phyloP scores from a whole-genome alignment of 352 stramenopile genomes.

The Elongisporangium undulatum region DNA sequence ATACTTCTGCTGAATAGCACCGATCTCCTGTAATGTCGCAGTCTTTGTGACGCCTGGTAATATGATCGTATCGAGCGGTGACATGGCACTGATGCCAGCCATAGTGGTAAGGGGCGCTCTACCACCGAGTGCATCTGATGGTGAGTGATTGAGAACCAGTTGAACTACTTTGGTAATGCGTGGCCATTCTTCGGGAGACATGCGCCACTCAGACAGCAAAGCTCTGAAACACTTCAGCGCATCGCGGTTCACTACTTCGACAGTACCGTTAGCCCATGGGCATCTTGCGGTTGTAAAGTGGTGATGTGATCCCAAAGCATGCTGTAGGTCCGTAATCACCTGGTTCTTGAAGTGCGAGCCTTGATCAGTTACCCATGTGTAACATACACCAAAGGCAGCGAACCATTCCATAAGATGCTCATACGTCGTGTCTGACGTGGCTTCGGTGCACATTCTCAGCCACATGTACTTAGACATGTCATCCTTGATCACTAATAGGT shows the following conservation, averaged over 20 bases:
- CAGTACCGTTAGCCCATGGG: conserved; percentile 34
- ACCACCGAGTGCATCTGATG: conserved; percentile 12
- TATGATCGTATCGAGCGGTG: conserved; percentile 3
- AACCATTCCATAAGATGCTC: conserved; percentile 7
- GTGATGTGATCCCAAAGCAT: conserved; percentile 10
- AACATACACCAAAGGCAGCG: conserved; percentile 4
- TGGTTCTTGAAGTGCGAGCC: conserved; percentile 31
- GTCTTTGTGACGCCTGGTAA: neutral
- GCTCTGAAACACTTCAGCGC: conserved; percentile 8
- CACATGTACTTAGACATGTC: conserved; percentile 21
- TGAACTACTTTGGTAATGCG: conserved; percentile 15
- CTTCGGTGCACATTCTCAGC: conserved; percentile 9
- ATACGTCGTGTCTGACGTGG: conserved; percentile 1
- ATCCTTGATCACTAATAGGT: conserved; percentile 26
- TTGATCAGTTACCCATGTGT: conserved; percentile 20
- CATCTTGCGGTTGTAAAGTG: conserved; percentile 23
- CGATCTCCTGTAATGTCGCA: conserved; percentile 1
- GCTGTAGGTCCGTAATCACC: conserved; percentile 11
- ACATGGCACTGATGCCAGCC: conserved; percentile 5
- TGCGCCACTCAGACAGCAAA: conserved; percentile 11
- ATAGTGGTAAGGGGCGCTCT: conserved; percentile 22
- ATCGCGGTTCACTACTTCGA: conserved; percentile 26
- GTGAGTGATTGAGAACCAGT: conserved; percentile 15
- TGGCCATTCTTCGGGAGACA: conserved; percentile 9
- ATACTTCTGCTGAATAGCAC: neutral